Evolutionary conservation across 2,329 filamentous ascomycete species (phyloP), one percentile per base, ranked within the genome.

Genomic region (Penicillium sp.): DNA sequence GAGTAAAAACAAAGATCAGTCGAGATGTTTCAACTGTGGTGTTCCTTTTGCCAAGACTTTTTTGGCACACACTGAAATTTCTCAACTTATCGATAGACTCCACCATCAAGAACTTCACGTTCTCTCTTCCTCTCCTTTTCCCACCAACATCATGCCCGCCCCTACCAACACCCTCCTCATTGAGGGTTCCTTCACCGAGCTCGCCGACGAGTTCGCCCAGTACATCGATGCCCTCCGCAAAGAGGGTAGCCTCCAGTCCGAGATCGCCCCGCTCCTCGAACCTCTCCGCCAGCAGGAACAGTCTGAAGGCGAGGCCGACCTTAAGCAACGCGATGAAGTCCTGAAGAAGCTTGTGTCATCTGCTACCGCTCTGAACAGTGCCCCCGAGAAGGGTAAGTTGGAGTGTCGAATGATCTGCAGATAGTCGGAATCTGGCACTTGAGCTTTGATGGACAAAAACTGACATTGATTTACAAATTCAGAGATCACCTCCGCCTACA

Each of bases 401-500:
- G 35, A 55, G 38, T 52, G 40, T 36, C 35, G 51, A 56, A 50
- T 30, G 53, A 60, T 61, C 56, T 52, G 26, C 41, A 37, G 40
- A 50, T 45, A 58, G 50, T 57, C 55, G 30, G 45, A 49, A 30
- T 55, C 33, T 59, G 44, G 47, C 55, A 56, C 47, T 57, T 43
- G 25, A 52, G 45, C 31, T 58, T 53, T 11, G 22, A 42, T 25
- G 36, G 28, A 59, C 45, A 45, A 19, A 59, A 41, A 61, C 55
- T 63, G 43, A 62, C 58, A 51, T 52, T 41, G 55, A 55, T 65
- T 73, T 63, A 73, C 62, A 64, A 42, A 57, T 57, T 62, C 70
- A 87, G 93, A 97, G 77, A 94, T 97, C 75, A 92, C 91, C 58
- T 88, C 93, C 57, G 91, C 93, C 59, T 97, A 97, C 80, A 97